These are phyloP conservation scores for Starmera caribaea DNA, from an alignment of 805 yeast species.

Conservation along the genomic window DNA sequence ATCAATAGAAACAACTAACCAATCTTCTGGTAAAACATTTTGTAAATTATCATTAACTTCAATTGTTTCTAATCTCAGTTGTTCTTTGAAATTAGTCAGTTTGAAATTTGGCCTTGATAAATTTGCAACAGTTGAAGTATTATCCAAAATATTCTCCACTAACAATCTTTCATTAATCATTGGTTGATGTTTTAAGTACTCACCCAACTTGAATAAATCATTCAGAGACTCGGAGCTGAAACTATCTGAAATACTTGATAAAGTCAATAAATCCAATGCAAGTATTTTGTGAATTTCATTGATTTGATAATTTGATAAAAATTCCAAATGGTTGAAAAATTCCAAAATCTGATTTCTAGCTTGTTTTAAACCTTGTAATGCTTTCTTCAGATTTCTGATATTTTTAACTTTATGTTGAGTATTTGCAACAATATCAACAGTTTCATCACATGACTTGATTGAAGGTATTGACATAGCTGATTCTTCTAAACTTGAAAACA, in stretches of 20 bases:
- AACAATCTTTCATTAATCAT: slow-evolving; percentile 17
- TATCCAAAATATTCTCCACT: slow-evolving; percentile 8
- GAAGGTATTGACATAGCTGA: slow-evolving; percentile 40
- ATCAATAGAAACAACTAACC: slow-evolving; percentile 57
- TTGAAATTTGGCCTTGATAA: slow-evolving; percentile 9
- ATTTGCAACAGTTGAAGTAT: slow-evolving; percentile 2
- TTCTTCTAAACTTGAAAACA: slow-evolving; percentile 37
- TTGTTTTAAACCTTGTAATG: slow-evolving; percentile 13
- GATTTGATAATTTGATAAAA: slow-evolving; percentile 18
- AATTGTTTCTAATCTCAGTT: slow-evolving; percentile 8
- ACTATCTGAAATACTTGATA: slow-evolving; percentile 16
- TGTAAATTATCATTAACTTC: slow-evolving; percentile 3
- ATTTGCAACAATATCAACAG: slow-evolving; percentile 2
- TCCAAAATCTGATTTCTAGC: slow-evolving; percentile 12
- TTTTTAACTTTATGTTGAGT: slow-evolving; percentile 12
- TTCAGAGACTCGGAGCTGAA: slow-evolving; percentile 10
- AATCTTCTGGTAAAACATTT: slow-evolving; percentile 31
- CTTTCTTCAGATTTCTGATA: slow-evolving; percentile 13
- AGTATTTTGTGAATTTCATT: slow-evolving; percentile 16
- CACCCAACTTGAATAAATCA: slow-evolving; percentile 17
- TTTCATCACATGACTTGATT: slow-evolving; percentile 3
- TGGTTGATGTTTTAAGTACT: slow-evolving; percentile 17
- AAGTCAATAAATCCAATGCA: slow-evolving; percentile 15
- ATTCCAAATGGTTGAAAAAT: slow-evolving; percentile 11
- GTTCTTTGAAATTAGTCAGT: slow-evolving; percentile 8